These are phyloP conservation scores for Dispira simplex DNA, from an alignment of 192 early-diverging fungal genomes.

Conservation along the genomic window DNA sequence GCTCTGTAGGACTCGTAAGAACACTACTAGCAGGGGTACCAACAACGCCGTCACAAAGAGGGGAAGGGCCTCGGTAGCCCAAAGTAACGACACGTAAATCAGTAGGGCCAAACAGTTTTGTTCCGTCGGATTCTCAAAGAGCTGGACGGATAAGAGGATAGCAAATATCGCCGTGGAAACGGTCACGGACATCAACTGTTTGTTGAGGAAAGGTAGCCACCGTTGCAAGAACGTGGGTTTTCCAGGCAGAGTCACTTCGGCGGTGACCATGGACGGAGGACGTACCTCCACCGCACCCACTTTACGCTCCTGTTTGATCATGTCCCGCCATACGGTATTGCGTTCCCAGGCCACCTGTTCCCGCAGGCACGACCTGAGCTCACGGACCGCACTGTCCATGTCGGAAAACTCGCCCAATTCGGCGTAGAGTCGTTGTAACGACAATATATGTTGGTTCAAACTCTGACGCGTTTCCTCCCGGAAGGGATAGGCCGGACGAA, in stretches of 20 bases:
- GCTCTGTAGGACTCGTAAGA: conserved; percentile 68
- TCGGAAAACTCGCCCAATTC: conserved; percentile 39
- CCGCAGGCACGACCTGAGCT: conserved; percentile 66
- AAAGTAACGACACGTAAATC: conserved; percentile 74
- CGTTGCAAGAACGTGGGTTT: not conserved
- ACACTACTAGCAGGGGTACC: conserved; percentile 73
- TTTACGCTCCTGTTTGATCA: conserved; percentile 80
- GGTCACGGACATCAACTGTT: conserved; percentile 27
- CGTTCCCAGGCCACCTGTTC: conserved; percentile 92
- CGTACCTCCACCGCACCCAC: conserved; percentile 55
- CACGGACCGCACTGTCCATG: conserved; percentile 43
- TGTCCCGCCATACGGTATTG: conserved; percentile 95
- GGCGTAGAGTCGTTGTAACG: conserved; percentile 46
- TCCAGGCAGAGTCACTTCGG: conserved; percentile 14
- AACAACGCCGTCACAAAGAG: conserved; percentile 82
- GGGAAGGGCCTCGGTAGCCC: conserved; percentile 89
- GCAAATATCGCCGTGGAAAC: conserved; percentile 42
- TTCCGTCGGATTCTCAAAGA: conserved; percentile 62
- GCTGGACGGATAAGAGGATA: conserved; percentile 31
- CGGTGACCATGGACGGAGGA: conserved; percentile 28
- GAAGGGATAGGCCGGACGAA: conserved; percentile 56
- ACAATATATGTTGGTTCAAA: conserved; percentile 44
- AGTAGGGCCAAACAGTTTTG: conserved; percentile 87
- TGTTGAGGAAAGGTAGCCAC: conserved; percentile 1
- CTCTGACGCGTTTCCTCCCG: conserved; percentile 37